phyloP scores from a whole-genome alignment of 129 eudicot genomes.

The Tagetes patula region DNA sequence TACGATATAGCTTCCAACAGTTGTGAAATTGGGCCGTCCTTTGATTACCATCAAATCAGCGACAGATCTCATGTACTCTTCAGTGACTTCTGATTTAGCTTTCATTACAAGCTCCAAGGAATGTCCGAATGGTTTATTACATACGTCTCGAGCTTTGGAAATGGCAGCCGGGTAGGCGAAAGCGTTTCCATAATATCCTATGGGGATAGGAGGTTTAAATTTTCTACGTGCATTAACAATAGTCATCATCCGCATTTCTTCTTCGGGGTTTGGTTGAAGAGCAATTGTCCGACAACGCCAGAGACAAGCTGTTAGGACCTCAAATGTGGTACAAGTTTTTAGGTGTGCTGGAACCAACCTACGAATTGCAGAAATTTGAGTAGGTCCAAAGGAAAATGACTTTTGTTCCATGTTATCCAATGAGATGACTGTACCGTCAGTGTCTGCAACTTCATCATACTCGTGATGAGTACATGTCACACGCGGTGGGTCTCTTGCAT shows the following conservation, averaged over 20 bases:
- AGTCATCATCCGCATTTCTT: background rate
- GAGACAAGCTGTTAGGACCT: background rate
- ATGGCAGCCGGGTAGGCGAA: background rate
- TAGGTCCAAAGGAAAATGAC: constrained; percentile 1
- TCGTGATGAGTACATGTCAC: constrained; percentile 7
- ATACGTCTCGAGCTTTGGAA: constrained; percentile 7
- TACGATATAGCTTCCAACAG: constrained; percentile 23
- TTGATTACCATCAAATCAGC: constrained; percentile 3
- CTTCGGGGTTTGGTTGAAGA: constrained; percentile 5
- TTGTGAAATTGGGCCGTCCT: constrained; percentile 27
- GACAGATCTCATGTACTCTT: constrained; percentile 7
- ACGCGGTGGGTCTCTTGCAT: background rate
- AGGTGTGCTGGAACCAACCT: background rate
- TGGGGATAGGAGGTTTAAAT: background rate
- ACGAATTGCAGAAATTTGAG: background rate
- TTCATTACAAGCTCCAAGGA: background rate
- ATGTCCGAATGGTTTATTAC: background rate
- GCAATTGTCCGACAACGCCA: constrained; percentile 10
- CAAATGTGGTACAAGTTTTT: background rate
- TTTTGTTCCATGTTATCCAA: background rate
- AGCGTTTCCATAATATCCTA: constrained; percentile 12
- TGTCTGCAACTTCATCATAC: background rate
- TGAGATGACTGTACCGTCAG: background rate
- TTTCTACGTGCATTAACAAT: background rate
- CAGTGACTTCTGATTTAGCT: background rate